Conservation (phyloP, 345 rosid species). For the Arabidopsis suecica region DNA sequence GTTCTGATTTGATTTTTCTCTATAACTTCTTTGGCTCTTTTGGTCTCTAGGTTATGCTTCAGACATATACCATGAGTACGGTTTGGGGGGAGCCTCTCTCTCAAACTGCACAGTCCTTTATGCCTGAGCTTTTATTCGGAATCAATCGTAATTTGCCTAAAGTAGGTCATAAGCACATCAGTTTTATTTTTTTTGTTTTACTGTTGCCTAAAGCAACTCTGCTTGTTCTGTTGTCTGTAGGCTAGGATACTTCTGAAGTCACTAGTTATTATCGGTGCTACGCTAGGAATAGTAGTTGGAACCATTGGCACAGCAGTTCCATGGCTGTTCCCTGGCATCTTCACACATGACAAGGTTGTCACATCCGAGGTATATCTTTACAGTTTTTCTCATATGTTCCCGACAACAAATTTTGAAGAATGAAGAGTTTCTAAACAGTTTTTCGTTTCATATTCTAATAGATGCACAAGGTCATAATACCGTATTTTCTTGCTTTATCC, state of each 20-base stretch:
- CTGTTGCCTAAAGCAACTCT: constrained; percentile 24
- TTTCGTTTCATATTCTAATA: constrained; percentile 45
- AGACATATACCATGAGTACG: constrained; percentile 63
- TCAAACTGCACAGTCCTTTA: constrained; percentile 93
- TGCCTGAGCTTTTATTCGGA: constrained; percentile 88
- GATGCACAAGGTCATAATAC: constrained; percentile 86
- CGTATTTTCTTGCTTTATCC: constrained; percentile 67
- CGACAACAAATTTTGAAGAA: background rate
- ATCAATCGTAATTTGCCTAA: constrained; percentile 63
- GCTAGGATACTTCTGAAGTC: constrained; percentile 84
- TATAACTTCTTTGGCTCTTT: constrained; percentile 20
- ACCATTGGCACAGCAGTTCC: constrained; percentile 68
- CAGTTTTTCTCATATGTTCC: constrained; percentile 19
- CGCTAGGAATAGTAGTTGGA: constrained; percentile 65
- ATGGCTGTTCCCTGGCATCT: constrained; percentile 70
- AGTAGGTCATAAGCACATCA: constrained; percentile 42
- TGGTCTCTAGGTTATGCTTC: constrained; percentile 70
- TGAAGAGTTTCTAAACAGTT: constrained; percentile 13
- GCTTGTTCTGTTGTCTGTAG: constrained; percentile 46
- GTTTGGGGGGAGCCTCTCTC: constrained; percentile 93
- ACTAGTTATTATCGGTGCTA: constrained; percentile 67
- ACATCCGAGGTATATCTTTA: constrained; percentile 57
- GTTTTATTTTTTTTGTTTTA: background rate
- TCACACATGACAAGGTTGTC: constrained; percentile 70
- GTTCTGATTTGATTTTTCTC: constrained; percentile 20